Base-by-base conservation (phyloP, 2,329 filamentous ascomycete species). In the Aspergillus aculeatinus region DNA sequence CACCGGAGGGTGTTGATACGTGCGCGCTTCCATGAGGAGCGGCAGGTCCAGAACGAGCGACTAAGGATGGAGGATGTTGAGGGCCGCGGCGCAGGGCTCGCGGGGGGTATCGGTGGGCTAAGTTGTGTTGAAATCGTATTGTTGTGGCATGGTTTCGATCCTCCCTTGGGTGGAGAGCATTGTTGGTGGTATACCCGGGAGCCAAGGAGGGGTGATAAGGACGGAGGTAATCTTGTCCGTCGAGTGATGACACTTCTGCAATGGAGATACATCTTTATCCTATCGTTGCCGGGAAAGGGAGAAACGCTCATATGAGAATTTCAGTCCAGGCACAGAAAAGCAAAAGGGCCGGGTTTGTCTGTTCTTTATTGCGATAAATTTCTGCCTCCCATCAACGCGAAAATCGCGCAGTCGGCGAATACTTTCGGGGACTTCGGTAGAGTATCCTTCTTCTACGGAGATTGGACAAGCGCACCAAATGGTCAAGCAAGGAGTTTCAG, bases 1-100 rank as follows among this genome's bases (percentile, higher is more conserved):
- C 84, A 86, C 6, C 83, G 81, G 3, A 83, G 67, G 0, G 84
- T 86, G 64, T 86, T 86, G 63, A 86, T 67, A 0, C 74, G 73
- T 0, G 83, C 81, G n/a, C 83, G 74, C 27, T 72, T 75, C 83
- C 83, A 86, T 0, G 74, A 70, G 11, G 68, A 59, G 11, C 55
- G 65, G n/a, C 68, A 75, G 3, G 65, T 61, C 77, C 77, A 79
- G 63, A 79, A 79, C 16, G 31, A 23, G 16, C 39, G 39, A 10
- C 9, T 44, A 7, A 44, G 39, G 5, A 44, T 19, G 16, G 39
- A 44, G 5, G 16, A 19, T 16, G 39, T 19, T 19, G 16, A 19
- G 6, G 39, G 39, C 16, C 14, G 39, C 5, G 39, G 39, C 16
- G 39, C 12, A 7, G 39, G 9, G 14, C 16, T 44, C 5, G 14